Evolutionary conservation across 441 rosid genomes (phyloP), one percentile per base, ranked within the genome.

Genomic region (Macaranga tanarius): DNA sequence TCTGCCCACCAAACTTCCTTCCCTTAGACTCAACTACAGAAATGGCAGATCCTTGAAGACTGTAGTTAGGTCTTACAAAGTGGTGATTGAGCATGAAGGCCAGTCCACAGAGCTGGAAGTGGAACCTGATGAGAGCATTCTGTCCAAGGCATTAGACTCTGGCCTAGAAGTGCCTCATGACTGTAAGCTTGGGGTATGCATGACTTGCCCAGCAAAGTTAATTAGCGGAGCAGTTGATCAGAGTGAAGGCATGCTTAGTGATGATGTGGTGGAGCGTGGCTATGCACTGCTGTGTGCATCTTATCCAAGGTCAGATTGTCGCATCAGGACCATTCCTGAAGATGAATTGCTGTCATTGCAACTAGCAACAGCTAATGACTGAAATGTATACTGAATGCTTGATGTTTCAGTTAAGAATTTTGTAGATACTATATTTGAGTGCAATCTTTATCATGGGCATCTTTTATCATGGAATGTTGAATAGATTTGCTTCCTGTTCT

Each of bases 161-260:
- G 99, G 97, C 10, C 55, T 90, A 68, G 65, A 78, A 11, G 90
- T 91, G 25, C 93, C 97, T 0, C 89, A 95, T 72, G 99, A 92
- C 72, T 92, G 99, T 83, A 87, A 89, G 52, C 97, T 95, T 62
- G 99, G 99, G n/a, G 99, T 95, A 42, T 95, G 97, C 87, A 95
- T 95, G 99, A 95, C 99, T 45, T 95, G 97, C 81, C 99, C 99
- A 4, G 99, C 99, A 44, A 84, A 80, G 77, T 88, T 95, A 10
- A 52, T 89, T 4, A 74, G 83, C 34, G 96, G 98, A 15, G 59
- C 84, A 0, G 96, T 95, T 11, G 96, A 93, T 83, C 96, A 95
- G 83, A 90, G 96, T 69, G 99, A 87, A 22, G 99, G 99, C 16
- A 90, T 92, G 99, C 89, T 92, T 25, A 92, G 97, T 72, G 97